These are phyloP conservation scores for Dactylellina haptotyla DNA, from an alignment of 2,329 filamentous ascomycete genomes.

Conservation along the genomic window DNA sequence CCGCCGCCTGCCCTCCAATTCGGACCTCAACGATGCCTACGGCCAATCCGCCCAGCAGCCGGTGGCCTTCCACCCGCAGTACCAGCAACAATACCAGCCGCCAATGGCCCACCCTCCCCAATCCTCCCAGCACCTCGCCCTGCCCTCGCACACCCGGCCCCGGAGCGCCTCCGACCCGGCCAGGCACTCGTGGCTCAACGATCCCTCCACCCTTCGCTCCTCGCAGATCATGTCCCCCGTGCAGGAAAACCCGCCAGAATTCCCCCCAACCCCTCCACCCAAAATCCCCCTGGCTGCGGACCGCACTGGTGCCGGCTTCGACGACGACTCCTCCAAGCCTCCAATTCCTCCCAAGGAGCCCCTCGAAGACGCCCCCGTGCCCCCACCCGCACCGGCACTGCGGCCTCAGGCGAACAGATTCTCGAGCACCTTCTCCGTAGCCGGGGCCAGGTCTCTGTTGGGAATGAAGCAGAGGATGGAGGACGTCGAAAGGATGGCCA, in stretches of 20 bases:
- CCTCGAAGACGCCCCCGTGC: conserved; percentile 14
- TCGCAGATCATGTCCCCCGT: conserved; percentile 52
- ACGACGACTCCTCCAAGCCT: background rate
- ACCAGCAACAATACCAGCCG: too few species aligned
- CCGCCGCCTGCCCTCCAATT: conserved; percentile 41
- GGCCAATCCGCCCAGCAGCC: conserved; percentile 3
- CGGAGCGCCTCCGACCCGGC: conserved; percentile 43
- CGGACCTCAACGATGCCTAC: conserved; percentile 44
- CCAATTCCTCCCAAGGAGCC: conserved; percentile 44
- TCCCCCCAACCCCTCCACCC: conserved; percentile 36
- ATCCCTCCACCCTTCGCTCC: conserved; percentile 20
- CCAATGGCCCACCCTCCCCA: conserved; percentile 40
- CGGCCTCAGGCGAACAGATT: conserved; percentile 16
- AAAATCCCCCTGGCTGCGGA: conserved; percentile 52
- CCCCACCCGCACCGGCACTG: background rate
- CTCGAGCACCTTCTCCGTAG: conserved; percentile 28
- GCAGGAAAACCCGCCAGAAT: conserved; percentile 42
- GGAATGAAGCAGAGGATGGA: conserved; percentile 51
- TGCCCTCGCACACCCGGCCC: conserved; percentile 34
- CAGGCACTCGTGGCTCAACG: conserved; percentile 49
- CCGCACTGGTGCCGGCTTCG: too few species aligned
- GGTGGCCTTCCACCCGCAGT: too few species aligned
- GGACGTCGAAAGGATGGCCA: conserved; percentile 31
- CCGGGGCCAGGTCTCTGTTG: conserved; percentile 37
- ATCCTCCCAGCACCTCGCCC: conserved; percentile 13